phyloP scores from a whole-genome alignment of 345 rosid genomes.

The Melaleuca alternifolia region DNA sequence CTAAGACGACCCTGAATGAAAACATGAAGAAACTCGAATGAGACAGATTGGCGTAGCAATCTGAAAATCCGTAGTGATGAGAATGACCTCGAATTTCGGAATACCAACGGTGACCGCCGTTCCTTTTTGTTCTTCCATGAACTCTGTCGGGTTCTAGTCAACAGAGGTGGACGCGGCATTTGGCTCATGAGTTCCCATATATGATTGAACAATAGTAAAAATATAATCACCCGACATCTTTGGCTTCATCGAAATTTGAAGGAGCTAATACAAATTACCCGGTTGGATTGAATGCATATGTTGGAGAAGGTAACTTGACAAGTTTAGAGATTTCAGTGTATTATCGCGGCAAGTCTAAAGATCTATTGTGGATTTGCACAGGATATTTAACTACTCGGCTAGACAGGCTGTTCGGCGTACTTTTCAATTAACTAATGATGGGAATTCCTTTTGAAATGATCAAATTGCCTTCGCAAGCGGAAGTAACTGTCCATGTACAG shows the following conservation, averaged over 20 bases:
- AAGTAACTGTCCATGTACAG: not conserved
- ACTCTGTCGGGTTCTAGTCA: not conserved
- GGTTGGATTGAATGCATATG: not conserved
- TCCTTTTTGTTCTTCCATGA: too few species aligned
- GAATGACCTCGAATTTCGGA: too few species aligned
- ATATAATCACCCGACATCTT: too few species aligned
- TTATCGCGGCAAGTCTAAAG: not conserved
- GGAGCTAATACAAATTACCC: too few species aligned
- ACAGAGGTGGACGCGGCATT: not conserved
- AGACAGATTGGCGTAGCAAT: not conserved
- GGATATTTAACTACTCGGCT: not conserved
- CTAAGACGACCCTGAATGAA: not conserved
- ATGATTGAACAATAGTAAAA: not conserved
- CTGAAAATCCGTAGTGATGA: not conserved
- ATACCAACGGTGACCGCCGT: not conserved
- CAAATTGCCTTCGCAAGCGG: not conserved
- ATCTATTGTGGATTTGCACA: not conserved
- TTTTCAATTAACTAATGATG: not conserved
- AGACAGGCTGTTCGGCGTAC: not conserved
- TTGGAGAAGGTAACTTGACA: not conserved
- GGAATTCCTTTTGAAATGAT: not conserved
- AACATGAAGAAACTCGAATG: too few species aligned
- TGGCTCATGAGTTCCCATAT: not conserved
- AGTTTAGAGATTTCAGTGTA: fast-evolving
- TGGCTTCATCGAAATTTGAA: too few species aligned